Evolutionary conservation across 2,329 filamentous ascomycete species (phyloP), one percentile per base, ranked within the genome.

Genomic region (Colletotrichum zoysiae): DNA sequence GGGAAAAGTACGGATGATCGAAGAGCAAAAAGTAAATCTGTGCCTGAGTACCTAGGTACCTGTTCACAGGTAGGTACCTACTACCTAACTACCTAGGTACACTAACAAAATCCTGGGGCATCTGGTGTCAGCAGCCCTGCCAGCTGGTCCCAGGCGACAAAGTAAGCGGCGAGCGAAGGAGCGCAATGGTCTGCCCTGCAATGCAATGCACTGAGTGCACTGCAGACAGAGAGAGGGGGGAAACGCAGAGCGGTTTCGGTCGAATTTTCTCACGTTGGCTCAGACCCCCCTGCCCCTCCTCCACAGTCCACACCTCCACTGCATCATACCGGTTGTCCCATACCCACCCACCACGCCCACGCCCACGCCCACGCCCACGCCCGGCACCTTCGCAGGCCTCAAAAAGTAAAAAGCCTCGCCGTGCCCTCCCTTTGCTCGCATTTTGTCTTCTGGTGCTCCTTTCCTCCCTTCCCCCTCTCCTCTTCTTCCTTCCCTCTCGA

Each of bases 321-420:
- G 69, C 69, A 71, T 71, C 65, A 69, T 69, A 68, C 69, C 55
- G 46, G 58, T 55, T 64, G 58, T 56, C 68, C 65, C 65, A 57
- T 58, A 38, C 20, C 33, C 50, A 26, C 50, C 44, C 26, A 26
- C 26, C 26, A 26, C 26, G 26, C 26, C 26, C n/a, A 44, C 42
- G 42, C 42, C 16, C 42, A 42, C 8, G 35, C 35, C 40, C 38
- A 30, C 26, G 30, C 51, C 51, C 55, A 30, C 61, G 66, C 66
- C 66, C 61, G 58, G 51, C 16, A 64, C 58, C 63, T 60, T 71
- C 65, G 69, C 69, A 71, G 69, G 69, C 69, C 65, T 67, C 69
- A 74, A 74, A 67, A 73, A 67, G 69, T 67, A 73, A 73, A 72
- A 74, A 72, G 65, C 70, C 70, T 70, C 62, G 65, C 59, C 59